Conservation (phyloP, 2,329 filamentous ascomycete genomes). For the Curvularia spicifera region DNA sequence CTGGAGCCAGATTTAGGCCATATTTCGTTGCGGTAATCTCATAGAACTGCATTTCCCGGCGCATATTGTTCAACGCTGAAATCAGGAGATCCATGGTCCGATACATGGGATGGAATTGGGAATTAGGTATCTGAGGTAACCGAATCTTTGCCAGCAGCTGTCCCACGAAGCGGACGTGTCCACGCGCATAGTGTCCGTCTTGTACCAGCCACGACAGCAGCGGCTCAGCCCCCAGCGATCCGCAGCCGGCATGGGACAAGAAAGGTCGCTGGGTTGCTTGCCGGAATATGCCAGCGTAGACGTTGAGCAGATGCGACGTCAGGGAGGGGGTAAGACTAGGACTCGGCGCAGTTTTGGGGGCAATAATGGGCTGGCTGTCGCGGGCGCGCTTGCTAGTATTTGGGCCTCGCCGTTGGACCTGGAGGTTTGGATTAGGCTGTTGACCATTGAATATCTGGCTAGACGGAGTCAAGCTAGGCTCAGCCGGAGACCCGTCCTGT, state of each 20-base stretch:
- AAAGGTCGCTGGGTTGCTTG: constrained; percentile 71
- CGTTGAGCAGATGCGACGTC: constrained; percentile 63
- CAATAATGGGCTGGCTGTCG: constrained; percentile 48
- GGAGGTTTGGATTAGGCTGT: constrained; percentile 57
- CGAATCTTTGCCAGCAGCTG: constrained; percentile 67
- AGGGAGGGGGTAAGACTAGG: constrained; percentile 54
- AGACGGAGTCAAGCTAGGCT: constrained; percentile 23
- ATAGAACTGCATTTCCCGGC: constrained; percentile 72
- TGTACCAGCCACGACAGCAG: constrained; percentile 73
- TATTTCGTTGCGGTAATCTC: constrained; percentile 68
- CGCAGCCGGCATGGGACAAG: constrained; percentile 68
- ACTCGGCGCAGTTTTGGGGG: constrained; percentile 35
- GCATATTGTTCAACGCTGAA: constrained; percentile 69
- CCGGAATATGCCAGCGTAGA: constrained; percentile 56
- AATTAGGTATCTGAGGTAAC: constrained; percentile 57
- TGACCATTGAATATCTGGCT: constrained; percentile 54
- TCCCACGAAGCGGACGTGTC: constrained; percentile 71
- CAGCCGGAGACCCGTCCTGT: constrained; percentile 25
- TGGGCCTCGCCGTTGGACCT: constrained; percentile 53
- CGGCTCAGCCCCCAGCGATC: constrained; percentile 62
- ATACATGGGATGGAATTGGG: constrained; percentile 58
- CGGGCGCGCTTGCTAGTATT: constrained; percentile 47
- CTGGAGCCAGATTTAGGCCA: constrained; percentile 58
- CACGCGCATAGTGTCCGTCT: constrained; percentile 73
- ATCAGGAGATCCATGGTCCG: constrained; percentile 68